phyloP scores from a whole-genome alignment of 208 protist species.

The Wallacemonas collosoma region DNA sequence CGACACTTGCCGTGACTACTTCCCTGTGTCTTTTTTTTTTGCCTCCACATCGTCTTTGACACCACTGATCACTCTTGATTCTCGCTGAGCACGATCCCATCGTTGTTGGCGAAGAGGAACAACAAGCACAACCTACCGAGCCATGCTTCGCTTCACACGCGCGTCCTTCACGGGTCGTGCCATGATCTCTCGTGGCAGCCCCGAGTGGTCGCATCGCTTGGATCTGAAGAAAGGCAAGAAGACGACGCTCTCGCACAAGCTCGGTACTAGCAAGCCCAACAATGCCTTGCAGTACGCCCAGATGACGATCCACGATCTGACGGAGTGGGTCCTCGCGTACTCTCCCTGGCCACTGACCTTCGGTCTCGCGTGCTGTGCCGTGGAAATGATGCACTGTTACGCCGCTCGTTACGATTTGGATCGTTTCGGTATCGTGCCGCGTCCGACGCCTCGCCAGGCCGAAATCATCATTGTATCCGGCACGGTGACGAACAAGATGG shows the following conservation, averaged over 20 bases:
- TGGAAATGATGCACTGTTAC: conserved; percentile 98
- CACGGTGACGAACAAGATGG: conserved; percentile 99
- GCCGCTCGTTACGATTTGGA: conserved; percentile 97
- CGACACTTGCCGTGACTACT: no score
- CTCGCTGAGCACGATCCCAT: background rate
- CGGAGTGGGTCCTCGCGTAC: conserved; percentile 90
- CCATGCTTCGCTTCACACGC: conserved; percentile 75
- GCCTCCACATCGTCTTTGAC: no score
- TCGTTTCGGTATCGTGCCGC: conserved; percentile 97
- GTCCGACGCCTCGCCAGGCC: conserved; percentile 94
- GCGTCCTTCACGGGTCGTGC: conserved; percentile 69
- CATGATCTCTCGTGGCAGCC: conserved; percentile 91
- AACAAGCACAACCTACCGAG: background rate
- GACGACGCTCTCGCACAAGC: conserved; percentile 85
- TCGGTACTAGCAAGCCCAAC: conserved; percentile 91
- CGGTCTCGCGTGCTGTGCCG: conserved; percentile 97
- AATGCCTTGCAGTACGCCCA: conserved; percentile 92
- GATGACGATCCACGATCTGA: conserved; percentile 91
- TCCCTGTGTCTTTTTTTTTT: no score
- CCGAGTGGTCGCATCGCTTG: conserved; percentile 89
- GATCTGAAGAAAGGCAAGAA: conserved; percentile 92
- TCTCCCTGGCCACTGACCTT: conserved; percentile 99
- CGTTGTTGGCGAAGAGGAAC: background rate
- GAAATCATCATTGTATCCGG: conserved; percentile 99
- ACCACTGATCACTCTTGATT: no score